phyloP scores from a whole-genome alignment of 345 rosid genomes.

The Acer saccharum region DNA sequence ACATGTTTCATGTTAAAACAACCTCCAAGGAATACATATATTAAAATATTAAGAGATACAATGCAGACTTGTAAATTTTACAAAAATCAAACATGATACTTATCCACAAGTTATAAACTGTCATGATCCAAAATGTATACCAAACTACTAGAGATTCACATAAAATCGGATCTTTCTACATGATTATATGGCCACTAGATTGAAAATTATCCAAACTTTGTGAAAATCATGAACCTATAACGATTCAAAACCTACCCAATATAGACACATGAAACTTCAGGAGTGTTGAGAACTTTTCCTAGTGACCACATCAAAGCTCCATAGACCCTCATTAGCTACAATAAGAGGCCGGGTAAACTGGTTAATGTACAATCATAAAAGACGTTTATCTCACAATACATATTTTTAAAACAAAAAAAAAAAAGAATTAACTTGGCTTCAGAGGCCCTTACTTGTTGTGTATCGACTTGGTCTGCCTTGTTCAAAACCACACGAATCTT shows the following conservation, averaged over 20 bases:
- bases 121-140: neutral
- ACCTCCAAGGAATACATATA: too few species aligned
- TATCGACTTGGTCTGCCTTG: conserved; percentile 95
- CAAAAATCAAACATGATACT: neutral
- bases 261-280: conserved; percentile 92
- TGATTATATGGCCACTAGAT: neutral
- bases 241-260: conserved; percentile 64
- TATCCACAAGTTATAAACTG: neutral
- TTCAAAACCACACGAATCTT: conserved; percentile 95
- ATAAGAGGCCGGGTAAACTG: conserved; percentile 13
- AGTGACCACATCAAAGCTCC: conserved; percentile 99
- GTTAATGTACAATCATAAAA: conserved; percentile 12
- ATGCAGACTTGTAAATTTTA: neutral
- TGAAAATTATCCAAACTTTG: neutral
- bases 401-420: neutral
- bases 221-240: neutral
- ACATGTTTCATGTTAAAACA: too few species aligned
- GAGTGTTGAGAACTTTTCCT: conserved; percentile 93
- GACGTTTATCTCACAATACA: neutral
- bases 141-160: too few species aligned
- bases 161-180: neutral
- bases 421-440: neutral
- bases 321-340: conserved; percentile 96
- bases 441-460: conserved; percentile 68
- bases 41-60: neutral